A percentile compares a stretch with the other conserved stretches of the same genome.
Conservation (phyloP, 2,329 filamentous ascomycete genomes). For the Sarocladium brachiariae region DNA sequence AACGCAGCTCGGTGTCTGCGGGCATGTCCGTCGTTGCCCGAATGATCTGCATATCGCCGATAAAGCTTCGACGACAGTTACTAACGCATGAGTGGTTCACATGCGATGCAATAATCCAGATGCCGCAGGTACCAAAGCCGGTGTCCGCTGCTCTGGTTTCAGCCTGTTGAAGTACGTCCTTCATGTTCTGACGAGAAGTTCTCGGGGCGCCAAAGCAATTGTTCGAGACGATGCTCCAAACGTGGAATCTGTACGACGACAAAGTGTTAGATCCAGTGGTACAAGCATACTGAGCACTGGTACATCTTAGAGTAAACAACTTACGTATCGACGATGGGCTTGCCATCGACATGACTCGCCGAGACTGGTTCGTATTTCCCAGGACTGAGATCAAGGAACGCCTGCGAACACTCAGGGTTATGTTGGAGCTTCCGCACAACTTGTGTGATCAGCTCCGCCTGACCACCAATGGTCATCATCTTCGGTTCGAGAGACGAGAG, state of each 20-base stretch:
- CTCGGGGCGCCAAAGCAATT: slow-evolving; percentile 35
- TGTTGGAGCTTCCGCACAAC: slow-evolving; percentile 38
- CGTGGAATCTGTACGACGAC: slow-evolving; percentile 34
- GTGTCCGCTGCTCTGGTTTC: not conserved
- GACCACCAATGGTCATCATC: slow-evolving; percentile 33
- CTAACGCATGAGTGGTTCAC: slow-evolving; percentile 46
- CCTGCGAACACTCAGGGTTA: slow-evolving; percentile 26
- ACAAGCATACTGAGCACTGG: no score
- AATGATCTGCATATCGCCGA: slow-evolving; percentile 47
- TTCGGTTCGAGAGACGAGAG: no score
- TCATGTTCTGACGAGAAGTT: slow-evolving; percentile 14
- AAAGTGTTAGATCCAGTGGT: no score
- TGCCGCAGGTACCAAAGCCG: slow-evolving; percentile 25
- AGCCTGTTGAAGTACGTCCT: not conserved
- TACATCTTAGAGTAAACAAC: no score
- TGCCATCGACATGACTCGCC: slow-evolving; percentile 24
- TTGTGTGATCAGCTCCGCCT: slow-evolving; percentile 32
- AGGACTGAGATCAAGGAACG: slow-evolving; percentile 31
- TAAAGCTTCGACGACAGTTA: slow-evolving; percentile 41
- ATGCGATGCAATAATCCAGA: slow-evolving; percentile 41
- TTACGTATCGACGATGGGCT: slow-evolving; percentile 38
- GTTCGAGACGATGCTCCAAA: slow-evolving; percentile 32
- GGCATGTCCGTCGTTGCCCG: slow-evolving; percentile 37
- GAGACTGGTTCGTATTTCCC: slow-evolving; percentile 30
- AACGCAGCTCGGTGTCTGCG: slow-evolving; percentile 37